These are phyloP conservation scores for Suhomyces bokatorum DNA, from an alignment of 1,139 yeast species.

Conservation along the genomic window DNA sequence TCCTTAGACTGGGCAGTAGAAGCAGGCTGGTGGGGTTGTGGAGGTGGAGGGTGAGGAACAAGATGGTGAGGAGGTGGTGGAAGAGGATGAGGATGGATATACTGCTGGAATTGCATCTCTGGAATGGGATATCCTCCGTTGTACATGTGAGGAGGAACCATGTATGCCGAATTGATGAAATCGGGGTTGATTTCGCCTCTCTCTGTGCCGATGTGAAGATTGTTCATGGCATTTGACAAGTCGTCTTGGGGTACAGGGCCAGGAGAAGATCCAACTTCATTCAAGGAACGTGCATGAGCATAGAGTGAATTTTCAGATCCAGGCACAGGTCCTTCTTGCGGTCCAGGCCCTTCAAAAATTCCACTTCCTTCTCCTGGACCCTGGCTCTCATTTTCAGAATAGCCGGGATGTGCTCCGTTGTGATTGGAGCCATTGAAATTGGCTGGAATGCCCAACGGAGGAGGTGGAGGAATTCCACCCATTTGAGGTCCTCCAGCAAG, in stretches of 20 bases:
- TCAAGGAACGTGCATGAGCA: not conserved
- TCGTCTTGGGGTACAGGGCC: conserved; percentile 11
- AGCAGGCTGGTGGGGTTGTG: not conserved
- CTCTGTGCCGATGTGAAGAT: conserved; percentile 11
- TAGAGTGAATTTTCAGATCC: too few species aligned
- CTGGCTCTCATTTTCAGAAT: not conserved
- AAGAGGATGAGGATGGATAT: conserved; percentile 11
- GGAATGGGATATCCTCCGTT: conserved; percentile 14
- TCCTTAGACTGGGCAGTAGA: not conserved
- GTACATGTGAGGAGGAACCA: conserved; percentile 12
- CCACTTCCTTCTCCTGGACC: not conserved
- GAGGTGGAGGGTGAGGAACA: conserved; percentile 2
- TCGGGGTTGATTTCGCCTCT: conserved; percentile 7
- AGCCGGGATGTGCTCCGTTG: not conserved
- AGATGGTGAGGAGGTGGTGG: conserved; percentile 6
- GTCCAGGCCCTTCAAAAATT: not conserved
- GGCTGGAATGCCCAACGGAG: conserved; percentile 12
- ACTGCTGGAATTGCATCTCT: conserved; percentile 14
- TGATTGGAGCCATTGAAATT: not conserved
- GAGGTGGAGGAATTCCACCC: conserved; percentile 12
- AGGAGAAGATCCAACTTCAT: not conserved
- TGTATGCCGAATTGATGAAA: conserved; percentile 11
- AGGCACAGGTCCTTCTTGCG: not conserved
- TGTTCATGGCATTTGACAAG: conserved; percentile 12
- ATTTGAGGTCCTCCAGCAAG: conserved; percentile 9